Base-by-base conservation (phyloP, 2,329 filamentous ascomycete genomes). In the Penicillium sp. region DNA sequence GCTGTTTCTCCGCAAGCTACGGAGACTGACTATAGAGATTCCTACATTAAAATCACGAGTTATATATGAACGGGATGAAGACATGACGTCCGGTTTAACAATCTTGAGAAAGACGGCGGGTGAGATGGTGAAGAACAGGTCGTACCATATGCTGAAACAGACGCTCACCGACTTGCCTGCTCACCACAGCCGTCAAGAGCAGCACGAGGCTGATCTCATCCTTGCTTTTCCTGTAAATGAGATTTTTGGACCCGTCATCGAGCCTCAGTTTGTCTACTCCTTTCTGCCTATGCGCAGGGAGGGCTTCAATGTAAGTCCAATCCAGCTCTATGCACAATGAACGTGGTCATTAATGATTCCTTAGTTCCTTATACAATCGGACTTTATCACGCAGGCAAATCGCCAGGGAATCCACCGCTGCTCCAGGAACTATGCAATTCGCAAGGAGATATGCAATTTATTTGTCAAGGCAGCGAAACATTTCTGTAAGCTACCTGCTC, bases 341-440 rank as follows among this genome's bases (percentile, higher is more conserved):
- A 5, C n/a, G 21, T 13, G 11, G 13, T 56, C 8, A 17, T 44
- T 57, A 35, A 57, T 57, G n/a, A 15, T 31, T 21, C 21, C 15
- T 3, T n/a, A 61, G 58, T 61, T 61, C 30, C 51, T 61, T 23
- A 56, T 61, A 8, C 58, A 61, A 26, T 61, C 58, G 21, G 58
- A 61, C 45, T 61, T 61, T n/a, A 56, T 61, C 30, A 61, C 58
- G 6, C 51, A 56, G 9, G 58, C 58, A 13, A 61, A 26, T 51
- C 51, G 58, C 7, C 58, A 51, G n/a, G 58, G 52, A 3, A 23
- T 61, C 30, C 51, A 61, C 15, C 46, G 17, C 3, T 61, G 51
- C 5, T 31, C 30, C 38, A 44, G 58, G 26, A 61, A 61, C 31
- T 19, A 35, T 21, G 45, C 45, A 35, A 56, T 61, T n/a, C 58